These are phyloP conservation scores for Leccinellum luteum DNA, from an alignment of 768 basidiomycete species.

Conservation along the genomic window DNA sequence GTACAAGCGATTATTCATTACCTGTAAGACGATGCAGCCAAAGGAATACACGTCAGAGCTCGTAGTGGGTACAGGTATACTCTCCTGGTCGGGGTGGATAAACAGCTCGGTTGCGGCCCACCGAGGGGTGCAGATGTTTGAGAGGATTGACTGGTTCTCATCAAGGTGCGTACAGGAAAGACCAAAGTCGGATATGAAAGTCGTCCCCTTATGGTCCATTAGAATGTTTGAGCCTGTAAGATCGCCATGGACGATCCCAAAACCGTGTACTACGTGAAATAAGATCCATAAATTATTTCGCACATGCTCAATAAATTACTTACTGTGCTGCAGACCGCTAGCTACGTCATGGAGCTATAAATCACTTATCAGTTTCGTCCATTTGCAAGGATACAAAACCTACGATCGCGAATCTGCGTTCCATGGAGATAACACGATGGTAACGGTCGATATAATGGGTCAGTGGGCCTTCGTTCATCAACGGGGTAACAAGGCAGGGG, in stretches of 20 bases:
- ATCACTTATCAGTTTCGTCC: background rate
- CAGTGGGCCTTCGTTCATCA: constrained; percentile 10
- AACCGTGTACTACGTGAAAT: constrained; percentile 6
- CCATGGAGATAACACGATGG: background rate
- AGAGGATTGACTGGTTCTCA: background rate
- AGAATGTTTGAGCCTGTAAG: constrained; percentile 15
- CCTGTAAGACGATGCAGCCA: constrained; percentile 14
- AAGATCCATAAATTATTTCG: background rate
- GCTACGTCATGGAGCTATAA: constrained; percentile 11
- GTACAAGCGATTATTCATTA: background rate
- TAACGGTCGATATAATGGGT: constrained; percentile 3
- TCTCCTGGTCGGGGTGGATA: constrained; percentile 8
- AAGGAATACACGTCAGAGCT: constrained; percentile 12
- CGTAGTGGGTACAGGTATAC: constrained; percentile 2
- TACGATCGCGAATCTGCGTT: constrained; percentile 5
- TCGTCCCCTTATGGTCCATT: constrained; percentile 1
- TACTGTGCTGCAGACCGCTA: constrained; percentile 12
- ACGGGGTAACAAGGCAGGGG: constrained; percentile 13
- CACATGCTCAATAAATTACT: background rate
- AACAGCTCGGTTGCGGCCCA: constrained; percentile 15
- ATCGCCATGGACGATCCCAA: constrained; percentile 14
- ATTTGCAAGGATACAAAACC: background rate
- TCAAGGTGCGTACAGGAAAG: constrained; percentile 4
- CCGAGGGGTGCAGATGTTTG: constrained; percentile 5
- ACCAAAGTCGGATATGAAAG: constrained; percentile 16